These are phyloP conservation scores for Candida odintsovae DNA, from an alignment of 805 yeast species.

Conservation along the genomic window DNA sequence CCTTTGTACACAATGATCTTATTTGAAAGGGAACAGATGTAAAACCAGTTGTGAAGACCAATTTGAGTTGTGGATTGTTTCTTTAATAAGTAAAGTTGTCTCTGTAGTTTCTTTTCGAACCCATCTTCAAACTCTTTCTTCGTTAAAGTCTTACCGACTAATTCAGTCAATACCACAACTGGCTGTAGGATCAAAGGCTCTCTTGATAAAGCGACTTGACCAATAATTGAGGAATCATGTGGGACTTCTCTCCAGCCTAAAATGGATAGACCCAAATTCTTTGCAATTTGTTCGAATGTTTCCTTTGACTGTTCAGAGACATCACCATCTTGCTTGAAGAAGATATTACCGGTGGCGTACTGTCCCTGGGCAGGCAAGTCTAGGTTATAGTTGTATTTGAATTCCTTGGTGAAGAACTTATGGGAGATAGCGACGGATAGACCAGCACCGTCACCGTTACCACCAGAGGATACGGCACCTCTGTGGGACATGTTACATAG, in stretches of 20 bases:
- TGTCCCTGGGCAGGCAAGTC: constrained; percentile 75
- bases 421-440: constrained; percentile 91
- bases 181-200: constrained; percentile 94
- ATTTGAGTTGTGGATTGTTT: constrained; percentile 87
- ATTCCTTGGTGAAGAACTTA: constrained; percentile 79
- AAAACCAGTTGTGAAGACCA: constrained; percentile 96
- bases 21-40: constrained; percentile 86
- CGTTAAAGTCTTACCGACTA: constrained; percentile 34
- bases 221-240: constrained; percentile 87
- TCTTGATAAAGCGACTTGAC: constrained; percentile 90
- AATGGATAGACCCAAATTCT: constrained; percentile 68
- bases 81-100: constrained; percentile 77
- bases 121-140: constrained; percentile 49
- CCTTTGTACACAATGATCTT: constrained; percentile 95
- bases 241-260: constrained; percentile 96
- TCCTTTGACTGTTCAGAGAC: constrained; percentile 63
- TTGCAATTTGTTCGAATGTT: constrained; percentile 79
- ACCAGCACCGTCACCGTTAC: constrained; percentile 99
- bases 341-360: constrained; percentile 92
- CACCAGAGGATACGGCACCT: constrained; percentile 95
- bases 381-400: constrained; percentile 60
- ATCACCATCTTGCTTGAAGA: constrained; percentile 79
- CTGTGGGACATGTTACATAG: constrained; percentile 98
- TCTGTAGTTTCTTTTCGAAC: constrained; percentile 67
- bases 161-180: constrained; percentile 63